These are phyloP conservation scores for Cyberlindnera misumaiensis DNA, from an alignment of 805 yeast species.

Conservation along the genomic window DNA sequence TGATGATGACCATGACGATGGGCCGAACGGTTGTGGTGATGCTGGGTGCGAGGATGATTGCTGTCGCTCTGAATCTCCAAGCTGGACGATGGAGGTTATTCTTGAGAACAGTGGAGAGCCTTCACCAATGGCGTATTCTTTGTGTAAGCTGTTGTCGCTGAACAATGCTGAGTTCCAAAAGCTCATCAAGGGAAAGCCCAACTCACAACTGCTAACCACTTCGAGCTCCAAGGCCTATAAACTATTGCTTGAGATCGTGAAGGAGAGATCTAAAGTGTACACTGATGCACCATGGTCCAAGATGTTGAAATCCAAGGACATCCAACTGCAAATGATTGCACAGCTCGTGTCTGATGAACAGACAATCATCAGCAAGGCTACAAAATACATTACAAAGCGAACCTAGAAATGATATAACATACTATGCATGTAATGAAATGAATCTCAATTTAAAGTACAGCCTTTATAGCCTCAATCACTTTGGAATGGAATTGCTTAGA, in stretches of 20 bases:
- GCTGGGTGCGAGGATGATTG: conserved; percentile 13
- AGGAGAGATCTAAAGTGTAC: conserved; percentile 13
- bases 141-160: conserved; percentile 30
- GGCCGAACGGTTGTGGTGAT: conserved; percentile 14
- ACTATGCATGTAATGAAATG: neutral
- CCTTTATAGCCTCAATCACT: conserved; percentile 25
- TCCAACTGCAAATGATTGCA: conserved; percentile 13
- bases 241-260: conserved; percentile 13
- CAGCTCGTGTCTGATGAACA: conserved; percentile 15
- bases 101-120: conserved; percentile 37
- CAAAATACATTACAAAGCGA: conserved; percentile 8
- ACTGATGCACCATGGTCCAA: conserved; percentile 7
- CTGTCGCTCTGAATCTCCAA: conserved; percentile 22
- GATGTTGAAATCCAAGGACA: conserved; percentile 10
- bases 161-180: conserved; percentile 22
- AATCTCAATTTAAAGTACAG: conserved; percentile 3
- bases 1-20: conserved; percentile 10
- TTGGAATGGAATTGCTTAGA: conserved; percentile 25
- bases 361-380: conserved; percentile 11
- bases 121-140: conserved; percentile 37
- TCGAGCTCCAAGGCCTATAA: conserved; percentile 15
- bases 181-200: conserved; percentile 19
- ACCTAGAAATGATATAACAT: no score
- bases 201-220: conserved; percentile 13
- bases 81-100: conserved; percentile 40